Evolutionary conservation across 2,329 filamentous ascomycete species (phyloP).

Genomic region (Coleophoma cylindrospora): DNA sequence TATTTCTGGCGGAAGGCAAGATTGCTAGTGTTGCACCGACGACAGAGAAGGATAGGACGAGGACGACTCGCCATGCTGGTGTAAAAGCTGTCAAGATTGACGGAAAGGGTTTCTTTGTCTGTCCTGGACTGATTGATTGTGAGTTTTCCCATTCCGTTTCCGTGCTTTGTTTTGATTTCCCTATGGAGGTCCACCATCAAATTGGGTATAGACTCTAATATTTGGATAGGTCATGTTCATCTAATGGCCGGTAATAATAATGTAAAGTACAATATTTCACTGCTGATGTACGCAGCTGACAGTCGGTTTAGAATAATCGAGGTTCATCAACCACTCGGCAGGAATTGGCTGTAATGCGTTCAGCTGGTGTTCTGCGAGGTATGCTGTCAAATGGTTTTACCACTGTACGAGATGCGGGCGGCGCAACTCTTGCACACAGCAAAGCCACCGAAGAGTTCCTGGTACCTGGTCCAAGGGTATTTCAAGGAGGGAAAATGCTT

Average conservation of each 20-base stretch:
- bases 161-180: neutral
- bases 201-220: too few species aligned
- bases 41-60: neutral
- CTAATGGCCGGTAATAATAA: neutral
- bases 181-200: too few species aligned
- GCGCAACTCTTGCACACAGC: slow-evolving; percentile 48
- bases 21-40: neutral
- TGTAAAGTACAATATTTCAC: neutral
- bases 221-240: neutral
- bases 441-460: slow-evolving; percentile 52
- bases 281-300: too few species aligned
- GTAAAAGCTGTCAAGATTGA: neutral
- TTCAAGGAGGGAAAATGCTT: slow-evolving; percentile 47
- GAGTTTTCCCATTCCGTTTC: neutral
- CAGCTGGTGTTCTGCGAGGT: neutral
- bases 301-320: neutral
- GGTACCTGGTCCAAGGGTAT: slow-evolving; percentile 48
- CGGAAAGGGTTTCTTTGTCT: neutral
- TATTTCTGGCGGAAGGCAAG: neutral
- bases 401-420: slow-evolving; percentile 51
- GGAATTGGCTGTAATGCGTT: neutral
- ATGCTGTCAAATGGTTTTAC: slow-evolving; percentile 42
- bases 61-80: neutral
- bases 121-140: neutral
- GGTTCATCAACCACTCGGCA: neutral